Evolutionary conservation across 2,329 filamentous ascomycete genomes (phyloP).

Genomic region (Cryoendolithus antarcticus): DNA sequence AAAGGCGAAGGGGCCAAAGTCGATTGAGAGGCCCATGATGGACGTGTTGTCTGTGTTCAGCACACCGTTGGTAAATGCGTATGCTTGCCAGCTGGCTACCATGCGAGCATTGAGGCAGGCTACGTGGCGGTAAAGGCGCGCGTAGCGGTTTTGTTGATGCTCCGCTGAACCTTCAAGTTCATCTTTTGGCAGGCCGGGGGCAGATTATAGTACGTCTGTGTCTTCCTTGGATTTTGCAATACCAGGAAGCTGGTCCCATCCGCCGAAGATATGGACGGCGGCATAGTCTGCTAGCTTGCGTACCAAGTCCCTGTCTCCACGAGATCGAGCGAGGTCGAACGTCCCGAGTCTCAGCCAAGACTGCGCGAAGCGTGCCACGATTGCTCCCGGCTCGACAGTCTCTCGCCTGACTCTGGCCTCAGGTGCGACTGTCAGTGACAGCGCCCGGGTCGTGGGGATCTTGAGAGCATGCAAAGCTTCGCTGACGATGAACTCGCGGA

Average conservation of each 20-base stretch:
- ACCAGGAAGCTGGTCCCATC: constrained; percentile 72
- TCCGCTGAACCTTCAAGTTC: constrained; percentile 55
- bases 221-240: constrained; percentile 36
- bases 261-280: constrained; percentile 74
- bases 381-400: constrained; percentile 74
- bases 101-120: constrained; percentile 73
- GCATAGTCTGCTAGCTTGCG: constrained; percentile 68
- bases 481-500: constrained; percentile 86
- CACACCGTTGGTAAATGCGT: constrained; percentile 98
- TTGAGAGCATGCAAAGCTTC: constrained; percentile 75
- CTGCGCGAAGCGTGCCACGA: constrained; percentile 83
- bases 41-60: constrained; percentile 97
- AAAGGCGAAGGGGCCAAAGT: constrained; percentile 95
- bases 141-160: constrained; percentile 71
- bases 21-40: constrained; percentile 74
- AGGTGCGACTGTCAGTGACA: constrained; percentile 68
- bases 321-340: constrained; percentile 78
- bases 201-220: constrained; percentile 33
- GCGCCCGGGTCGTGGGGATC: constrained; percentile 75
- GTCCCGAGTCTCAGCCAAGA: constrained; percentile 89
- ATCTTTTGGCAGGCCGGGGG: constrained; percentile 30
- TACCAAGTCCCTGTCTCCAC: constrained; percentile 65
- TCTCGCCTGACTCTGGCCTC: constrained; percentile 65
- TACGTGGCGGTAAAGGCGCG: constrained; percentile 77
- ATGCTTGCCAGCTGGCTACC: constrained; percentile 91